Conservation (phyloP, 805 yeast genomes). For the Wickerhamiella nectarea region DNA sequence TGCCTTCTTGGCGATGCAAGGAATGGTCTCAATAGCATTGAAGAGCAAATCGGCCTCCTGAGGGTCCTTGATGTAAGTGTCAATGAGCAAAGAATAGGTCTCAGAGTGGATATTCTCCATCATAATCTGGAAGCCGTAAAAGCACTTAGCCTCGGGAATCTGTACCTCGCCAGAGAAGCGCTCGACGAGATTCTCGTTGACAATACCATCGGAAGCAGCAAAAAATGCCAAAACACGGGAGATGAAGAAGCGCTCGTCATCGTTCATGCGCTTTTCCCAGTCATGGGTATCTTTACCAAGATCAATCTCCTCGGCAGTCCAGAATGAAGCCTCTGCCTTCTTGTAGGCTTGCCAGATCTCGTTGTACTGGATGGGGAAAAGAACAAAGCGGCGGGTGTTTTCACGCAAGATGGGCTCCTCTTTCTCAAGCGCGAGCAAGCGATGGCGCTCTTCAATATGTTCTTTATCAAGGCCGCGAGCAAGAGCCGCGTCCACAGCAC, state of each 20-base stretch:
- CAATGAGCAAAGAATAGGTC: slow-evolving; percentile 88
- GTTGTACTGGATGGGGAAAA: slow-evolving; percentile 92
- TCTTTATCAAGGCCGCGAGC: slow-evolving; percentile 17
- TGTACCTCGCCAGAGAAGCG: slow-evolving; percentile 96
- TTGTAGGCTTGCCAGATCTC: slow-evolving; percentile 98
- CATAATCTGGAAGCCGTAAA: slow-evolving; percentile 99
- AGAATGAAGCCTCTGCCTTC: slow-evolving; percentile 97
- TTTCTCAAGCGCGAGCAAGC: slow-evolving; percentile 60
- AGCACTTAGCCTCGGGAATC: slow-evolving; percentile 94
- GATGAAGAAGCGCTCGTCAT: slow-evolving; percentile 83
- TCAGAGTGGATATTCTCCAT: slow-evolving; percentile 98
- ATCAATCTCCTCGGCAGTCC: slow-evolving; percentile 99
- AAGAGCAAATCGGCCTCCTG: slow-evolving; percentile 80
- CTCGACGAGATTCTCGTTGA: slow-evolving; percentile 93
- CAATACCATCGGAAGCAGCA: slow-evolving; percentile 98
- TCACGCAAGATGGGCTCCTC: slow-evolving; percentile 81
- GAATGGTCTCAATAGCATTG: slow-evolving; percentile 92
- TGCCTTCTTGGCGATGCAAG: slow-evolving; percentile 93
- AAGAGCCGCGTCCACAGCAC: slow-evolving; percentile 13
- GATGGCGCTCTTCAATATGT: slow-evolving; percentile 23
- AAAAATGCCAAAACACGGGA: slow-evolving; percentile 92
- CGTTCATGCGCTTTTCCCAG: slow-evolving; percentile 82
- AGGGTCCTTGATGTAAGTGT: slow-evolving; percentile 91
- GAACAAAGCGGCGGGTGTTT: slow-evolving; percentile 77
- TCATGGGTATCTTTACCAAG: slow-evolving; percentile 80